Percentiles rank a stretch among this genome's conserved stretches.
phyloP scores from a whole-genome alignment of 331 rosid genomes.

The Dryas integrifolia region DNA sequence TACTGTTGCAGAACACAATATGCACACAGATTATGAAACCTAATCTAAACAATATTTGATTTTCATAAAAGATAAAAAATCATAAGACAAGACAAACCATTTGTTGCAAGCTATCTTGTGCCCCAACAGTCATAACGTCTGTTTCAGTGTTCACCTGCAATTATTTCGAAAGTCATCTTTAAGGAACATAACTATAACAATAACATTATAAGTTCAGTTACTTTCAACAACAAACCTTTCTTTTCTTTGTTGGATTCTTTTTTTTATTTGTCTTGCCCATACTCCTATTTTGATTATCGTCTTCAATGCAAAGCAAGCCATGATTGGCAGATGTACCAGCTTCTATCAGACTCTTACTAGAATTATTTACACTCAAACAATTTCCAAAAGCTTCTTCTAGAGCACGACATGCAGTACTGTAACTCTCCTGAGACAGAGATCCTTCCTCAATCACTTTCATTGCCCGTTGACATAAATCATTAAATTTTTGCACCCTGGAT shows the following conservation, averaged over 20 bases:
- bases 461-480: constrained; percentile 71
- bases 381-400: constrained; percentile 62
- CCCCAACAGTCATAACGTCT: constrained; percentile 67
- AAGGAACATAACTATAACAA: constrained; percentile 10
- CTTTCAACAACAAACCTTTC: constrained; percentile 61
- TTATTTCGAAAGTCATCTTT: constrained; percentile 30
- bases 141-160: constrained; percentile 73
- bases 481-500: constrained; percentile 73
- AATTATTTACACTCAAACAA: constrained; percentile 60
- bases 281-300: constrained; percentile 74
- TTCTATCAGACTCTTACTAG: constrained; percentile 59
- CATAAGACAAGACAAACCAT: constrained; percentile 63
- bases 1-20: background rate
- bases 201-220: constrained; percentile 15
- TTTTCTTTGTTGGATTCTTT: constrained; percentile 84
- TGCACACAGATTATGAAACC: background rate
- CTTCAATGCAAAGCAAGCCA: constrained; percentile 66
- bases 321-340: constrained; percentile 68
- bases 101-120: constrained; percentile 89
- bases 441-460: constrained; percentile 81
- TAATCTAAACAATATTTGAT: constrained; percentile 5
- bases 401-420: constrained; percentile 62
- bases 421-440: constrained; percentile 83
- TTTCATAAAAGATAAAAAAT: constrained; percentile 8
- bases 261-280: constrained; percentile 73